A percentile compares a stretch with the other conserved stretches of the same genome.
Conservation (phyloP, 495 filamentous ascomycete genomes). For the Chaetomium tenue region DNA sequence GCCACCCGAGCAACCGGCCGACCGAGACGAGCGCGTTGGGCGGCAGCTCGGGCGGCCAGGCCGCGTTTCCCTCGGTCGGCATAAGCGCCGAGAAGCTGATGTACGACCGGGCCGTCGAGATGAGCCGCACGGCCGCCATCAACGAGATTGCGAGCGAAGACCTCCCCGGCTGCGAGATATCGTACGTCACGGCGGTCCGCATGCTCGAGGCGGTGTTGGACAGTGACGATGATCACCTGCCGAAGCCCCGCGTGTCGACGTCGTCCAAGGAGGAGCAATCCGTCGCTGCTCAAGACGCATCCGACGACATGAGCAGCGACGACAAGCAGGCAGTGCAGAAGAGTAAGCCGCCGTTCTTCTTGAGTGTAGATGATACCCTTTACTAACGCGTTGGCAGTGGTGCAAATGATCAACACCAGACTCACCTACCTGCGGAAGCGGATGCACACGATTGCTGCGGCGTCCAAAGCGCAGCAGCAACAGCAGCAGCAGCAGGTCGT, state of each 20-base stretch:
- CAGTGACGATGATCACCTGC: conserved; percentile 68
- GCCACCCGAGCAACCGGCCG: conserved; percentile 73
- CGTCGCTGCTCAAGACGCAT: conserved; percentile 42
- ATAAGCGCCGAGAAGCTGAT: conserved; percentile 94
- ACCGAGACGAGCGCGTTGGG: conserved; percentile 49
- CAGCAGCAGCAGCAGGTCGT: conserved; percentile 34
- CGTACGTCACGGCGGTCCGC: conserved; percentile 83
- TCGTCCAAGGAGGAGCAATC: conserved; percentile 44
- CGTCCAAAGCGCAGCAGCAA: conserved; percentile 40
- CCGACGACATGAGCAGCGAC: conserved; percentile 64
- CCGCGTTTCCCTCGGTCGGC: conserved; percentile 60
- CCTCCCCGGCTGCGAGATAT: conserved; percentile 83
- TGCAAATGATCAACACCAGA: conserved; percentile 46
- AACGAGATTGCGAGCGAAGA: conserved; percentile 93
- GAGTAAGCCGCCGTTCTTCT: background rate
- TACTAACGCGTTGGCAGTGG: conserved; percentile 39
- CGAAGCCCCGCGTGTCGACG: conserved; percentile 40
- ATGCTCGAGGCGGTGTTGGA: conserved; percentile 95
- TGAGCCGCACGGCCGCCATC: conserved; percentile 91
- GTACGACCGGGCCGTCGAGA: conserved; percentile 96
- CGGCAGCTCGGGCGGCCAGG: conserved; percentile 58
- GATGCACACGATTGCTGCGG: conserved; percentile 44
- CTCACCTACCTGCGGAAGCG: conserved; percentile 45
- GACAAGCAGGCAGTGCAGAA: conserved; percentile 50
- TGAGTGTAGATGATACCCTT: background rate